phyloP scores from a whole-genome alignment of 305 asterid genomes.

The Fraxinus velutina region DNA sequence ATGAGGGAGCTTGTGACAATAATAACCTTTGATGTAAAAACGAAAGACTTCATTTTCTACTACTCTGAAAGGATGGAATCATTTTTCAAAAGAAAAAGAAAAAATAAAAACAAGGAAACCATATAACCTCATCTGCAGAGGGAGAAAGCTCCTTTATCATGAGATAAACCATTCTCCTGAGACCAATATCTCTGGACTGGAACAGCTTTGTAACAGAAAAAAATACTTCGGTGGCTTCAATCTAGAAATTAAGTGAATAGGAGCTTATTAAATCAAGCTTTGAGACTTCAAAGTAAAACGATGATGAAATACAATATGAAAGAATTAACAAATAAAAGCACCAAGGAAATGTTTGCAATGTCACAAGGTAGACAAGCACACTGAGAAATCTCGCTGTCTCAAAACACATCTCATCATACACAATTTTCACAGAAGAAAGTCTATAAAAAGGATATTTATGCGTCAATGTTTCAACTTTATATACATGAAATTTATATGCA shows the following conservation, averaged over 20 bases:
- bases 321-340: not conserved
- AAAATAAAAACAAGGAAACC: constrained; percentile 12
- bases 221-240: constrained; percentile 89
- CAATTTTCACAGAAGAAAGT: not conserved
- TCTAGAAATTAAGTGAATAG: constrained; percentile 32
- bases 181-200: constrained; percentile 82
- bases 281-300: not conserved
- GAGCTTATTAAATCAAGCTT: not conserved
- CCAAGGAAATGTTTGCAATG: not conserved
- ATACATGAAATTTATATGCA: not conserved
- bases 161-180: constrained; percentile 96
- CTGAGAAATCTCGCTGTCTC: not conserved
- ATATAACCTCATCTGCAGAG: constrained; percentile 81
- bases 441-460: not conserved
- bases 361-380: not conserved
- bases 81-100: not conserved
- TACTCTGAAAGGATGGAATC: constrained; percentile 16
- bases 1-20: constrained; percentile 94
- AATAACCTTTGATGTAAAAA: constrained; percentile 60
- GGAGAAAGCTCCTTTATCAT: constrained; percentile 92
- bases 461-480: not conserved
- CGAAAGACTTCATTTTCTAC: constrained; percentile 26
- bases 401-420: not conserved
- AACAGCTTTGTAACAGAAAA: constrained; percentile 94
- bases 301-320: not conserved